Evolutionary conservation across 768 basidiomycete genomes (phyloP), one percentile per base, ranked within the genome.

Genomic region (Suillus subalutaceus): DNA sequence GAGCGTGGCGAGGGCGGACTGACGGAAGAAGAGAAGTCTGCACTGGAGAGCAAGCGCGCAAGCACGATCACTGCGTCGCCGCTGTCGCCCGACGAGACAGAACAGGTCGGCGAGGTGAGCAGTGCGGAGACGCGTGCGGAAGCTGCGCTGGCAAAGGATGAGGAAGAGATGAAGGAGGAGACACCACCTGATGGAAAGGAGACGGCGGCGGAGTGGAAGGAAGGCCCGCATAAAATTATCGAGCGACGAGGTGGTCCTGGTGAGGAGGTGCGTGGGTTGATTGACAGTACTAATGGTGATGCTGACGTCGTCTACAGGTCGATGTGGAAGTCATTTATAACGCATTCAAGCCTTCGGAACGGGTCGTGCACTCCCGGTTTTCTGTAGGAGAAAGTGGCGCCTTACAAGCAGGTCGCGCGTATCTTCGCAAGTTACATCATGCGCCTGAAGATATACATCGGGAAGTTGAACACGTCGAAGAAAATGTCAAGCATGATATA

Each of bases 191-290:
- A 88, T 66, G 84, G 85, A 20, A 74, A 68, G 2, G 82, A 78
- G 56, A 66, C 43, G 5, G 48, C 48, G 20, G 67, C 80, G 32
- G 89, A 92, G 71, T 94, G 91, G 88, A 81, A 82, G 72, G 92
- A 95, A 72, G 91, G 91, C 3, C 81, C 84, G 38, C 85, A 90
- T 73, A 81, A 81, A 40, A 74, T 95, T 55, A 79, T 93, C 38
- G 93, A 95, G 72, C 79, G 84, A 44, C 83, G 84, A 12, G 72
- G 69, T 6, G 85, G 85, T 2, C 85, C 85, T 5, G 89, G 88
- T 30, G 86, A 87, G 65, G 92, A 92, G 80, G 91, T 92, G 64
- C n/a, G 85, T 40, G 37, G 37, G 30, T 62, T 61, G 15, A 38
- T 59, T 30, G 15, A 48, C 64, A 38, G 26, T 65, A 30, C 43